phyloP scores from a whole-genome alignment of 495 filamentous ascomycete species.

The Sabuloglossum arenarium region DNA sequence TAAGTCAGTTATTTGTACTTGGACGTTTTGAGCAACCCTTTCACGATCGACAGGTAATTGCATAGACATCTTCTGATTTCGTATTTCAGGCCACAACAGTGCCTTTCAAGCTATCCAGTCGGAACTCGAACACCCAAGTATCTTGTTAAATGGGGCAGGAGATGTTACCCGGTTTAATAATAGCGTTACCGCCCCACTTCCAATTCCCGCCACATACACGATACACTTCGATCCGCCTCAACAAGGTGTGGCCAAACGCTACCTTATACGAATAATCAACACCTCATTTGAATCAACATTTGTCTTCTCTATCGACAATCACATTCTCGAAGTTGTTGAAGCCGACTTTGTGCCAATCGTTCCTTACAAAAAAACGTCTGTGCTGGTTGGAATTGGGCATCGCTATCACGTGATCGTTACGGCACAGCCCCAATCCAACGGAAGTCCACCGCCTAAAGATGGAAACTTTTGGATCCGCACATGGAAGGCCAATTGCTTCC shows the following conservation, averaged over 20 bases:
- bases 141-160: not conserved
- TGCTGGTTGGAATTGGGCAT: constrained; percentile 44
- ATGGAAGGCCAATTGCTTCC: not conserved
- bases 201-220: not conserved
- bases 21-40: not conserved
- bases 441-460: constrained; percentile 1
- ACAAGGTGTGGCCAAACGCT: constrained; percentile 18
- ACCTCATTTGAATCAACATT: constrained; percentile 28
- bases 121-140: constrained; percentile 5
- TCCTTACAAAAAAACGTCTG: constrained; percentile 20
- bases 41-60: not conserved
- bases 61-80: not conserved
- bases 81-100: constrained; percentile 15
- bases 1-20: not conserved
- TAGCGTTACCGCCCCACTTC: not conserved
- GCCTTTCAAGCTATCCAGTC: constrained; percentile 14
- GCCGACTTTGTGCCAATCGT: constrained; percentile 30
- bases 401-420: constrained; percentile 49
- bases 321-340: constrained; percentile 27
- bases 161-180: not conserved
- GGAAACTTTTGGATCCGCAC: constrained; percentile 41
- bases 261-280: constrained; percentile 37
- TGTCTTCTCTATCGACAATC: constrained; percentile 29
- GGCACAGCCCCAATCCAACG: constrained; percentile 19
- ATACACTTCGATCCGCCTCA: not conserved